Percentiles rank a stretch among this genome's conserved stretches.
Evolutionary conservation across 2,329 filamentous ascomycete species (phyloP).

Genomic region (Leptographium lundbergii): DNA sequence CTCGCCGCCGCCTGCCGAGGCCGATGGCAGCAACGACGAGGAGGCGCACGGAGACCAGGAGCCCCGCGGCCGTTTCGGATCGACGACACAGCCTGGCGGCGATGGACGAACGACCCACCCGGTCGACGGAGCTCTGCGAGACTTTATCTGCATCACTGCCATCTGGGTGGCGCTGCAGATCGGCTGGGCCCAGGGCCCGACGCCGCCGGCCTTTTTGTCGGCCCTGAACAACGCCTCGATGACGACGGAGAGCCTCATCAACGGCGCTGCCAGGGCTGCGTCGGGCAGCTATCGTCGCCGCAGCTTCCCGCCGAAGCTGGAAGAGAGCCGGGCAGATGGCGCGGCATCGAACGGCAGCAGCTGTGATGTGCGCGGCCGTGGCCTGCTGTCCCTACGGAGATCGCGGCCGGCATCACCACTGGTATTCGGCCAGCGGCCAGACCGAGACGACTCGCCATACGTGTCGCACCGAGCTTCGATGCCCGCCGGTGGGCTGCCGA

Average conservation of each 20-base stretch:
- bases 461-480: background rate
- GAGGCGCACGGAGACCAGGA: slow-evolving; percentile 2
- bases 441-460: slow-evolving; percentile 6
- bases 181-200: slow-evolving; percentile 19
- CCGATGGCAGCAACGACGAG: slow-evolving; percentile 13
- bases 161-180: slow-evolving; percentile 37
- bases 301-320: background rate
- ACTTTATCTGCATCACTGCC: slow-evolving; percentile 37
- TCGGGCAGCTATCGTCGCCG: slow-evolving; percentile 1
- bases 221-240: background rate
- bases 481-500: slow-evolving; percentile 16
- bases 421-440: background rate
- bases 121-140: slow-evolving; percentile 31
- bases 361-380: slow-evolving; percentile 2
- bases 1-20: slow-evolving; percentile 12
- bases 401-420: background rate
- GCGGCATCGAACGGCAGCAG: background rate
- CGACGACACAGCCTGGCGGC: slow-evolving; percentile 1
- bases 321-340: background rate
- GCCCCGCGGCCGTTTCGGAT: slow-evolving; percentile 1
- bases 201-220: background rate
- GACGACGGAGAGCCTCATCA: background rate
- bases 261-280: background rate
- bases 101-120: slow-evolving; percentile 21
- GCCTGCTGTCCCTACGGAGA: slow-evolving; percentile 4